Evolutionary conservation across 176 grass and related monocot species (phyloP), one percentile per base, ranked within the genome.

Genomic region (Musa troglodytarum): DNA sequence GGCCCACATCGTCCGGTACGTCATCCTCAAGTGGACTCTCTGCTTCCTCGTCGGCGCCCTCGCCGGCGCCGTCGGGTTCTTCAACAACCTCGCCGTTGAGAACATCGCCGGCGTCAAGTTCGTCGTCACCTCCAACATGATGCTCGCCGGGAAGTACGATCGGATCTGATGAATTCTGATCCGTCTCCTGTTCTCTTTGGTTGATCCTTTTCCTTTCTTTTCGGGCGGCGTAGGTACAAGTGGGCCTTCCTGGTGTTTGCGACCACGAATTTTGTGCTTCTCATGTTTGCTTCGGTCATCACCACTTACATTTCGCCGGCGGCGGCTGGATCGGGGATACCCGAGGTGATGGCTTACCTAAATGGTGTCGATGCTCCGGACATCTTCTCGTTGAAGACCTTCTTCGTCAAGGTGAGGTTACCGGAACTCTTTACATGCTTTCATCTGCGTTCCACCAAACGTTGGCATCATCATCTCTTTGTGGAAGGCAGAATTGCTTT

Each of bases 41-140:
- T 93, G 94, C 80, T 93, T 97, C 79, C 83, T 93, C 66, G 71
- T 91, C 54, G 94, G 94, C 9, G 77, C 77, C 16, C 55, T 97
- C 50, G 14, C 83, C 51, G 94, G 87, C 52, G 83, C 49, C 52
- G 73, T 65, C 67, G 94, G 80, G 53, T 97, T 93, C 72, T 78
- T 93, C 62, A 87, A 79, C 71, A 97, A 97, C 64, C 79, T 97
- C 22, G 90, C 90, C 55, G 86, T 97, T 68, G 94, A 97, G 90
- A 97, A 97, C 79, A 83, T 93, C 43, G 90, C 94, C 62, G 94
- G 94, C 62, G 69, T 82, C 64, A 97, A 97, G 83, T 93, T 93
- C 78, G 90, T 93, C 56, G 75, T 93, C 73, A 93, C 90, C 9
- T 93, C 90, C 83, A 84, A 85, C 68, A 81, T 93, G 83, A 97